Percentiles rank a stretch among this genome's conserved stretches.
Conservation (phyloP, 2,329 filamentous ascomycete genomes). For the Sporothrix inflata region DNA sequence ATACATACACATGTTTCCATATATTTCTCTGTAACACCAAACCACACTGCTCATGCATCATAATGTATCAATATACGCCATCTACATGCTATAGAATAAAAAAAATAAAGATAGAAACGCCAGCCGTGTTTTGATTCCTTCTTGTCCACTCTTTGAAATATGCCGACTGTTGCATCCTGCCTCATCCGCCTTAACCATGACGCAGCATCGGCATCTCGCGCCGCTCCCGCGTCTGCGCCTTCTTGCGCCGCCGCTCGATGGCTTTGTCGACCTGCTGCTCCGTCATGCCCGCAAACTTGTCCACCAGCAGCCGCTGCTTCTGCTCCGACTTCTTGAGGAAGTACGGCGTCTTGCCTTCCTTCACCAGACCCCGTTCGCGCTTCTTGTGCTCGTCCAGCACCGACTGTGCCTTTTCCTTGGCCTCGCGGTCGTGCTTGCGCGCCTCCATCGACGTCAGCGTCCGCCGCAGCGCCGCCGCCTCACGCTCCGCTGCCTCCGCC, state of each 20-base stretch:
- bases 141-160: background rate
- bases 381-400: slow-evolving; percentile 75
- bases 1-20: background rate
- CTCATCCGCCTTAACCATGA: slow-evolving; percentile 34
- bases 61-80: slow-evolving; percentile 14
- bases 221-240: slow-evolving; percentile 82
- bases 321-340: slow-evolving; percentile 91
- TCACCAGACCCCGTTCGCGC: slow-evolving; percentile 81
- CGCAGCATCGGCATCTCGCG: slow-evolving; percentile 64
- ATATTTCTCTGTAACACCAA: background rate
- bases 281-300: slow-evolving; percentile 82
- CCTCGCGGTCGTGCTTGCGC: slow-evolving; percentile 69
- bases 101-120: background rate
- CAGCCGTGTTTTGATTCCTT: background rate
- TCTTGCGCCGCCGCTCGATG: slow-evolving; percentile 88
- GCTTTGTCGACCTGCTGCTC: slow-evolving; percentile 81
- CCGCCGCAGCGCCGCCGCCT: slow-evolving; percentile 72
- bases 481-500: slow-evolving; percentile 35
- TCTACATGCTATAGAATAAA: slow-evolving; percentile 9
- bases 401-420: slow-evolving; percentile 69
- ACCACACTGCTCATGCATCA: slow-evolving; percentile 20
- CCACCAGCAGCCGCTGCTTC: slow-evolving; percentile 80
- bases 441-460: slow-evolving; percentile 79
- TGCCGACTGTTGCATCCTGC: background rate
- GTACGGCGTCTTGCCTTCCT: slow-evolving; percentile 88